phyloP scores from a whole-genome alignment of 345 rosid species.

The Syzygium aqueum region DNA sequence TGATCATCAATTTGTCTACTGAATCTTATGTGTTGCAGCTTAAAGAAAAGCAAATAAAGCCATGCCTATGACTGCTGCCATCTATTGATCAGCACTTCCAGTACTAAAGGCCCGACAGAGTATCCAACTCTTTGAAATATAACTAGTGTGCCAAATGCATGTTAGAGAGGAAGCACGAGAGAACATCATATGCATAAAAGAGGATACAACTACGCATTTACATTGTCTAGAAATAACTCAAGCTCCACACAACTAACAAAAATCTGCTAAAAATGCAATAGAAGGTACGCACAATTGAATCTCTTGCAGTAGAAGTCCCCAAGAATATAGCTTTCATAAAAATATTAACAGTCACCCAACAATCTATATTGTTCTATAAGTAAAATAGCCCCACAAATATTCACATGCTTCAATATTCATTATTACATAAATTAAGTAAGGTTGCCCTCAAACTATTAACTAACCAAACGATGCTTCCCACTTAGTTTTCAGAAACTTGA shows the following conservation, averaged over 20 bases:
- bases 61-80: background rate
- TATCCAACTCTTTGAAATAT: background rate
- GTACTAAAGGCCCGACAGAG: background rate
- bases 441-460: background rate
- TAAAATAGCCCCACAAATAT: background rate
- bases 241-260: background rate
- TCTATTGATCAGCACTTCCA: background rate
- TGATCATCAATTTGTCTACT: background rate
- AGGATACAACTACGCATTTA: background rate
- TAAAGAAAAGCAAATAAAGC: background rate
- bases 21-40: background rate
- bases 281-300: background rate
- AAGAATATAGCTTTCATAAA: background rate
- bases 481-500: background rate
- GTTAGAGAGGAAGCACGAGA: background rate
- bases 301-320: background rate
- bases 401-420: background rate
- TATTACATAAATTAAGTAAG: background rate
- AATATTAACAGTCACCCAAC: background rate
- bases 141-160: background rate
- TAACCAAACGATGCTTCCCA: background rate
- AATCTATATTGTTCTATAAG: background rate
- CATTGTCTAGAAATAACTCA: background rate
- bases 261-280: background rate
- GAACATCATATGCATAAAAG: background rate